Evolutionary conservation across 768 basidiomycete genomes (phyloP).

Genomic region (Leccinum pellstonianum): DNA sequence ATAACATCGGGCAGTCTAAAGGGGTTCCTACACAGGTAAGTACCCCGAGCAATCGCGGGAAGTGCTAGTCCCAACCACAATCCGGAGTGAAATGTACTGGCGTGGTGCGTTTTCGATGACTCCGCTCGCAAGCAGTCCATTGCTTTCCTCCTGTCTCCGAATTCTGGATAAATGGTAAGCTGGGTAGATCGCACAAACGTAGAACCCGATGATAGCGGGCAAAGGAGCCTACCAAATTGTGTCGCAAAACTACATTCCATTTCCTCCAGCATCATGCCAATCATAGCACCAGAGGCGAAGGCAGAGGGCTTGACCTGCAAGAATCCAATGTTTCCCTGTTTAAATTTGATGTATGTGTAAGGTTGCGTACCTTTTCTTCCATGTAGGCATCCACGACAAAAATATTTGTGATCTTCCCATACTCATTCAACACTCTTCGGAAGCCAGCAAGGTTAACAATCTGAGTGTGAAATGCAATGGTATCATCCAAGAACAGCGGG

Average conservation of each 20-base stretch:
- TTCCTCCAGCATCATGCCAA: slow-evolving; percentile 68
- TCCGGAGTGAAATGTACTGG: slow-evolving; percentile 76
- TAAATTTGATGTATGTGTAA: background rate
- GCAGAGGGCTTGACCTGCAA: slow-evolving; percentile 62
- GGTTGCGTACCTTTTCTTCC: slow-evolving; percentile 57
- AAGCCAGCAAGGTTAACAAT: slow-evolving; percentile 90
- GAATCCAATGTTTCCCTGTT: background rate
- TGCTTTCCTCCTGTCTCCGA: slow-evolving; percentile 79
- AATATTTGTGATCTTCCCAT: slow-evolving; percentile 75
- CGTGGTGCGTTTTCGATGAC: slow-evolving; percentile 60
- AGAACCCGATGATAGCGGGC: background rate
- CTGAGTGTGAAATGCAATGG: slow-evolving; percentile 34
- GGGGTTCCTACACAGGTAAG: slow-evolving; percentile 44
- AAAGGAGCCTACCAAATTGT: slow-evolving; percentile 60
- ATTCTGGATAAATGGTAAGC: slow-evolving; percentile 32
- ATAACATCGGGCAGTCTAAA: background rate
- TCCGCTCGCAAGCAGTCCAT: slow-evolving; percentile 61
- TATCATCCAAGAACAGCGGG: background rate
- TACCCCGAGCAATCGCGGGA: slow-evolving; percentile 67
- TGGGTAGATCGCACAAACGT: background rate
- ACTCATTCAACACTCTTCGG: slow-evolving; percentile 82
- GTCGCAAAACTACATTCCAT: slow-evolving; percentile 75
- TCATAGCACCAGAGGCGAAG: slow-evolving; percentile 59
- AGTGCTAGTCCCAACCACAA: slow-evolving; percentile 66
- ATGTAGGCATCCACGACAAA: slow-evolving; percentile 80